phyloP scores from a whole-genome alignment of 2,329 filamentous ascomycete genomes.

The Beauveria brongniartii region DNA sequence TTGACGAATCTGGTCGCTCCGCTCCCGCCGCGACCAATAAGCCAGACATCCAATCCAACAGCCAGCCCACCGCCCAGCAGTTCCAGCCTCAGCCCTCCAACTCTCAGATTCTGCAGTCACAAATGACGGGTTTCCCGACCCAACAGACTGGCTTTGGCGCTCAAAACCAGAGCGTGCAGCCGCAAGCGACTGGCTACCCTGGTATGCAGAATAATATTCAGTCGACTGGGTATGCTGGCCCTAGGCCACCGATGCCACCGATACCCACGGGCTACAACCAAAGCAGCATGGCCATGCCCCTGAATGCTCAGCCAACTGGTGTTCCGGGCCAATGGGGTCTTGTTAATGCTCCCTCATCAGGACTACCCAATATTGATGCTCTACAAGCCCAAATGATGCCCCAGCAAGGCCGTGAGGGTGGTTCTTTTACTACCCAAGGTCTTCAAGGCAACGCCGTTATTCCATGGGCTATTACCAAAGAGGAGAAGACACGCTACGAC shows the following conservation, averaged over 20 bases:
- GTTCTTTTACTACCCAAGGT: slow-evolving; percentile 74
- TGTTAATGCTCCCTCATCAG: slow-evolving; percentile 84
- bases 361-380: slow-evolving; percentile 88
- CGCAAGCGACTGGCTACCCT: slow-evolving; percentile 64
- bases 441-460: slow-evolving; percentile 91
- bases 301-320: slow-evolving; percentile 93
- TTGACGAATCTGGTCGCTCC: slow-evolving; percentile 55
- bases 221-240: slow-evolving; percentile 71
- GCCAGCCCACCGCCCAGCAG: slow-evolving; percentile 53
- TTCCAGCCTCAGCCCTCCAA: slow-evolving; percentile 70
- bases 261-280: slow-evolving; percentile 55
- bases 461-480: slow-evolving; percentile 97
- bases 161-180: slow-evolving; percentile 51
- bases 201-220: slow-evolving; percentile 50
- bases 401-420: slow-evolving; percentile 80
- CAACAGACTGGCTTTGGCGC: slow-evolving; percentile 48
- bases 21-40: slow-evolving; percentile 53
- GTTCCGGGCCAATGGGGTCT: slow-evolving; percentile 95
- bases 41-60: slow-evolving; percentile 56
- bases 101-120: slow-evolving; percentile 52
- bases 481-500: slow-evolving; percentile 96
- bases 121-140: slow-evolving; percentile 43
- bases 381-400: slow-evolving; percentile 96
- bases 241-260: slow-evolving; percentile 83
- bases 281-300: slow-evolving; percentile 58